Base-by-base conservation (phyloP, 306 rosid genomes). In the Pueraria montana region DNA sequence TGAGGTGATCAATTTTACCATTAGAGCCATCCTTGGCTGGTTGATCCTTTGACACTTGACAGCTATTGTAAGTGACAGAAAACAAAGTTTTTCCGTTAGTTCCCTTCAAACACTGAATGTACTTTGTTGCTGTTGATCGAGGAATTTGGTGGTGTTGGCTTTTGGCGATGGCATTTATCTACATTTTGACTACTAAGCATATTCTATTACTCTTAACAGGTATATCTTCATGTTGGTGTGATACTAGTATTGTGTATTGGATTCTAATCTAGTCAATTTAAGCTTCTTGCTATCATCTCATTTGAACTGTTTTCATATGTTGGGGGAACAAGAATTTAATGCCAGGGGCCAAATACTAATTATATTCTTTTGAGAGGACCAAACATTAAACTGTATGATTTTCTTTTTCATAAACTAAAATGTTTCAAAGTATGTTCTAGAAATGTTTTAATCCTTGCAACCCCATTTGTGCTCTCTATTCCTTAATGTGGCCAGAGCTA, bases 41-140 rank as follows among this genome's bases (percentile, higher is more conserved):
- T 40, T 8, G 45, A 8, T 8, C 45, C 45, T 40, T 40, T 40
- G 45, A 36, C 8, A 36, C 40, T 36, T 36, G 40, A 36, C 40
- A 36, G 8, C 40, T 4, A 36, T 36, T 8, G 12, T 21, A 56
- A 80, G 45, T 73, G n/a, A 74, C 34, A 2, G 21, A 65, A 52
- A 14, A 52, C 52, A 9, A 38, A 23, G 18, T 20, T 52, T 34
- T 32, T 66, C 38, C 20, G 6, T 40, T 38, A 50, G 26, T 13
- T 50, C 43, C 26, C 56, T 52, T 79, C 68, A 17, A 52, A 53
- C 40, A 48, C 38, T 18, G 53, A 8, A 52, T 79, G 20, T 34
- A 66, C 67, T 78, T 78, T 11, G 42, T 48, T 46, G 62, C 55
- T 32, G 43, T 20, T 81, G 52, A 81, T 32, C 8, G 79, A 72